A percentile compares a stretch with the other conserved stretches of the same genome.
These are phyloP conservation scores for Diplodia intermedia DNA, from an alignment of 2,329 filamentous ascomycete genomes.

Conservation along the genomic window DNA sequence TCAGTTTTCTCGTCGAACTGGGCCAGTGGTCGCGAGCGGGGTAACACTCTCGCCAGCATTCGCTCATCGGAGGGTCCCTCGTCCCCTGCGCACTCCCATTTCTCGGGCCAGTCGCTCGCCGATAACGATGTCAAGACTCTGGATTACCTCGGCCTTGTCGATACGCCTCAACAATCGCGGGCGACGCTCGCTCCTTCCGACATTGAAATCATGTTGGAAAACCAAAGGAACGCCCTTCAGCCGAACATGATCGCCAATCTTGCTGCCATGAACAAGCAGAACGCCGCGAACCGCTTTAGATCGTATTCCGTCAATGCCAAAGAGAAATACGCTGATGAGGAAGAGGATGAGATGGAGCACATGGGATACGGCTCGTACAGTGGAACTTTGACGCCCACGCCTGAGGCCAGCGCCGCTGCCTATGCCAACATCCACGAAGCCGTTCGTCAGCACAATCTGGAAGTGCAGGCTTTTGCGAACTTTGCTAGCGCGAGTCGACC, in stretches of 20 bases:
- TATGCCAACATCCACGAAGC: constrained; percentile 69
- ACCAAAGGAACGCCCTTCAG: constrained; percentile 64
- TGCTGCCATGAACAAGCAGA: constrained; percentile 74
- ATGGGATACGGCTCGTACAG: constrained; percentile 62
- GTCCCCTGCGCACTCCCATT: constrained; percentile 87
- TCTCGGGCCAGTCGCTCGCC: constrained; percentile 81
- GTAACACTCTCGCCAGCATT: constrained; percentile 87
- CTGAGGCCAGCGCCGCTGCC: constrained; percentile 60
- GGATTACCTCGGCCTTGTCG: constrained; percentile 93
- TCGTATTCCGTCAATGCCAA: constrained; percentile 99
- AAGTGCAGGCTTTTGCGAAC: constrained; percentile 89
- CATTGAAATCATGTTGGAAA: constrained; percentile 58
- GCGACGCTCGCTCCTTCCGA: constrained; percentile 72
- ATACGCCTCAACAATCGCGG: constrained; percentile 83
- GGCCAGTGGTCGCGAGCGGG: constrained; percentile 80
- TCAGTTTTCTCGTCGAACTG: constrained; percentile 89
- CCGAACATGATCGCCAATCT: constrained; percentile 64
- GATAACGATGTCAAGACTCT: constrained; percentile 92
- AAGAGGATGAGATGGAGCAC: constrained; percentile 71
- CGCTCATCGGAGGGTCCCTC: constrained; percentile 85
- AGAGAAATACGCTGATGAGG: constrained; percentile 92
- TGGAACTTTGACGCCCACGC: constrained; percentile 65
- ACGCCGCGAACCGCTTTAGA: constrained; percentile 81
- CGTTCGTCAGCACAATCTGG: constrained; percentile 90
- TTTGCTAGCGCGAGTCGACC: constrained; percentile 80